Percentiles rank a stretch among this genome's conserved stretches.
phyloP scores from a whole-genome alignment of 306 rosid genomes.

The Gastrolobium villosum region DNA sequence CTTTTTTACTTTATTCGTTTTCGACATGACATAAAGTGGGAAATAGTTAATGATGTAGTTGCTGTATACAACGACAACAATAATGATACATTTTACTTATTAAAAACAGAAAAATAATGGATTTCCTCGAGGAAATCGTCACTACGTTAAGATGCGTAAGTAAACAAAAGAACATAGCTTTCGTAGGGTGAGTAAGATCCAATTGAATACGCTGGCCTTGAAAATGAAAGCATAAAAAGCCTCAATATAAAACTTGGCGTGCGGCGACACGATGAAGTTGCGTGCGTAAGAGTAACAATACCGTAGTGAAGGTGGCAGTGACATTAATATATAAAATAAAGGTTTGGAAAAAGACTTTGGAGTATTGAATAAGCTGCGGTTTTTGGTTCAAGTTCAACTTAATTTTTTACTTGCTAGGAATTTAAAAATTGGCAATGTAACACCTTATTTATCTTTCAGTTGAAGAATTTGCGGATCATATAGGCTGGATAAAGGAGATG shows the following conservation, averaged over 20 bases:
- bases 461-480: constrained; percentile 19
- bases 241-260: constrained; percentile 10
- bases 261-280: constrained; percentile 56
- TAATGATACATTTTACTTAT: neutral
- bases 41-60: neutral
- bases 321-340: neutral
- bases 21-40: neutral
- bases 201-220: constrained; percentile 34
- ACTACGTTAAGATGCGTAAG: neutral
- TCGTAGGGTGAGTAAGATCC: constrained; percentile 8
- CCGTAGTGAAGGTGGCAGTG: neutral
- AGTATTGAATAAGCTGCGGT: constrained; percentile 17
- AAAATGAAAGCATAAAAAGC: constrained; percentile 41
- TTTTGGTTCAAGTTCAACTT: constrained; percentile 41
- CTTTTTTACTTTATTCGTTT: neutral
- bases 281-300: constrained; percentile 44
- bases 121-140: constrained; percentile 36
- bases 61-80: constrained; percentile 16
- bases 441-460: constrained; percentile 18
- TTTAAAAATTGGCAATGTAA: constrained; percentile 24
- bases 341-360: neutral
- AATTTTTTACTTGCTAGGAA: neutral
- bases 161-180: constrained; percentile 20
- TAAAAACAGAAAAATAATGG: neutral
- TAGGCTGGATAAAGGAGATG: neutral